Evolutionary conservation across 345 rosid species (phyloP), one percentile per base, ranked within the genome.

Genomic region (Euphorbia tirucalli): DNA sequence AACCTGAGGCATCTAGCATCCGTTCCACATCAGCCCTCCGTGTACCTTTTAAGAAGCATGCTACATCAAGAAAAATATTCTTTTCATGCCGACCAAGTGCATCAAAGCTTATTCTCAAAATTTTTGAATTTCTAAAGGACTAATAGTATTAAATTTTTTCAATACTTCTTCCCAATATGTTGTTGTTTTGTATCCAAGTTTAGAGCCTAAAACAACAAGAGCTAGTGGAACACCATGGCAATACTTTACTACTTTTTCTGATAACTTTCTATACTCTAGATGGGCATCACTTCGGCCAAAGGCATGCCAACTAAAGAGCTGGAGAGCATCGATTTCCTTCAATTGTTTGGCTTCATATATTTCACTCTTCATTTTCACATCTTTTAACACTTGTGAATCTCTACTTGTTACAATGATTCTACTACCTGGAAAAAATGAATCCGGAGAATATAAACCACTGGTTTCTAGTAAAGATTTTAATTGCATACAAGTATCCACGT

Each of bases 31-130:
- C 0, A 18, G 7, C 8, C 2, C 2, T 10, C 18, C 0, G 0
- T 0, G 15, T 0, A 7, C 49, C 48, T n/a, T 62, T 62, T 0
- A 62, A n/a, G 10, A 62, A 37, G 39, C 66, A 62, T 39, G 66
- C 58, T 46, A 66, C 28, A 28, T 66, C 70, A 48, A 66, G 70
- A 49, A 66, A 62, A 35, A 37, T 21, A 25, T 1, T 11, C 7
- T 62, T 37, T 35, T 37, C 18, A 35, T 35, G 0, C 5, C 18
- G 13, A 46, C 44, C 58, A 19, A 66, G 37, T 31, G 7, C 58
- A 30, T 48, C 58, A 48, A 15, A 66, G 30, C 70, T 48, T 48
- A 11, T 31, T 48, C 18, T 66, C 25, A 66, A 22, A 48, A 46
- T 25, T 16, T 4, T n/a, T 1, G 19, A 50, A 66, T 66, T 5